A percentile compares a stretch with the other conserved stretches of the same genome.
phyloP scores from a whole-genome alignment of 2,329 filamentous ascomycete genomes.

The Monosporascus sp. region DNA sequence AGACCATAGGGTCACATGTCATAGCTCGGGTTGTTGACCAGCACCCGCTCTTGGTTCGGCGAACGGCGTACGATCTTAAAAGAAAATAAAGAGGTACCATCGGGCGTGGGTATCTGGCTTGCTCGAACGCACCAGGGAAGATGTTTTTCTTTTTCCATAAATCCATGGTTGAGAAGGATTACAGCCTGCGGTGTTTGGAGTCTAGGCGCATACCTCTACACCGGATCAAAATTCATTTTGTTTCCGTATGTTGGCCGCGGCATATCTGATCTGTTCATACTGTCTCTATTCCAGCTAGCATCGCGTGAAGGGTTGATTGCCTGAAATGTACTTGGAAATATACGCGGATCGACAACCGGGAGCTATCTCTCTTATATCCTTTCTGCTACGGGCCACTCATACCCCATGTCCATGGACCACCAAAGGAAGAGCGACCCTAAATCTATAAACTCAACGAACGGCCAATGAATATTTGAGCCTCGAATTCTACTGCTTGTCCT shows the following conservation, averaged over 20 bases:
- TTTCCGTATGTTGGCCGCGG: background rate
- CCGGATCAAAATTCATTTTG: background rate
- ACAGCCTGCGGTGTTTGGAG: background rate
- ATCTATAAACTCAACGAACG: background rate
- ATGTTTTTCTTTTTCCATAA: constrained; percentile 9
- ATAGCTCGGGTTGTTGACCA: background rate
- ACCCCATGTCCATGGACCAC: background rate
- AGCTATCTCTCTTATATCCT: background rate
- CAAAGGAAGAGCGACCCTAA: background rate
- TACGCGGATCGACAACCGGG: background rate
- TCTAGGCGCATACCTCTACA: background rate
- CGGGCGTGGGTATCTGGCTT: constrained; percentile 25
- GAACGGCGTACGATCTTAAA: constrained; percentile 38
- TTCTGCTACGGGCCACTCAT: background rate
- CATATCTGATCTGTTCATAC: background rate
- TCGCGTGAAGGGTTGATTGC: background rate
- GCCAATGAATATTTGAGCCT: background rate
- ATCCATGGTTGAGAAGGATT: background rate
- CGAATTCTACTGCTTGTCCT: background rate
- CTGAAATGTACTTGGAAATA: background rate
- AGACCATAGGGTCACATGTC: constrained; percentile 13
- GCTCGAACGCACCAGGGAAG: constrained; percentile 4
- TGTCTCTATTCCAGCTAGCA: background rate
- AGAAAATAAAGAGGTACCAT: constrained; percentile 25
- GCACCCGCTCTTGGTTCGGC: constrained; percentile 29